Evolutionary conservation across 2,329 filamentous ascomycete genomes (phyloP).

Genomic region (Neopestalotiopsis clavispora): DNA sequence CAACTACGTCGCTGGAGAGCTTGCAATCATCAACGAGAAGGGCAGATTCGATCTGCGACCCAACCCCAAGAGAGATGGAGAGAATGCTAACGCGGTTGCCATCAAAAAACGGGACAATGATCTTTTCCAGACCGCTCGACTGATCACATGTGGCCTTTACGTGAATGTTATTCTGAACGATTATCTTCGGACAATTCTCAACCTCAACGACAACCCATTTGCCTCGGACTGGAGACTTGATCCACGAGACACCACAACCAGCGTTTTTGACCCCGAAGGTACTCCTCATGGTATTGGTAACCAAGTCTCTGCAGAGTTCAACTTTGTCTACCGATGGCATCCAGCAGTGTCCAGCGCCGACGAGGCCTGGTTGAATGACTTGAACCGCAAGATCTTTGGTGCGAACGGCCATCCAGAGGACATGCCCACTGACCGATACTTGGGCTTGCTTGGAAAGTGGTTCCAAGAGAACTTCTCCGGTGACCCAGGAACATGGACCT

Average conservation of each 20-base stretch:
- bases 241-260: conserved; percentile 63
- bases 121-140: conserved; percentile 76
- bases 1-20: conserved; percentile 28
- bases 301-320: conserved; percentile 86
- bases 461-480: not conserved
- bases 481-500: not conserved
- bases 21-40: conserved; percentile 27
- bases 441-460: not conserved
- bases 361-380: not conserved
- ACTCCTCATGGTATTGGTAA: conserved; percentile 79
- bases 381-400: not conserved
- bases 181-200: conserved; percentile 76
- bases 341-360: conserved; percentile 33
- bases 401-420: not conserved
- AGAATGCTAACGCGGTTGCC: conserved; percentile 54
- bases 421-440: not conserved
- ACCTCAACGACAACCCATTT: conserved; percentile 62
- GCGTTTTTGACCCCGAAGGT: conserved; percentile 67
- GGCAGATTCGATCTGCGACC: conserved; percentile 20
- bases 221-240: conserved; percentile 84
- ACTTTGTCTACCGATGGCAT: conserved; percentile 75
- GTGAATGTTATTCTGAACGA: conserved; percentile 64
- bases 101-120: conserved; percentile 73
- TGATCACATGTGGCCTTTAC: conserved; percentile 77
- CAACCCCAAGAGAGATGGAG: not conserved